Evolutionary conservation across 257 asterid species (phyloP), one percentile per base, ranked within the genome.

Genomic region (Henckelia pumila): DNA sequence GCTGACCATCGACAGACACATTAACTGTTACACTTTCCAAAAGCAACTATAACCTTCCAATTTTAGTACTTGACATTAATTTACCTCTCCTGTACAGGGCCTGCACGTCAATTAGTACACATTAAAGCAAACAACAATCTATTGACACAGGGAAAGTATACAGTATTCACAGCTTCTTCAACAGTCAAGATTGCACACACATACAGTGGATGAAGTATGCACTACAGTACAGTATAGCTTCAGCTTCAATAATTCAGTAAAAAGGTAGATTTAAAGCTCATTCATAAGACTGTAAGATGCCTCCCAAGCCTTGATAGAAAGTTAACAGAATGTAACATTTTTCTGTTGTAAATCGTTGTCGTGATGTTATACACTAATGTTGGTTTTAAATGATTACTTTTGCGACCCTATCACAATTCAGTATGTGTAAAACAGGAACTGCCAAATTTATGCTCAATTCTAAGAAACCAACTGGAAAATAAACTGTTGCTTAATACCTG

Each of bases 21-120:
- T 21, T 53, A 25, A 40, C 21, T 23, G 63, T 9, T 21, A 49
- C 19, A 47, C 26, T 56, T 60, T 20, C 69, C 40, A 22, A 13
- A 19, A 14, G 70, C 47, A 66, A 47, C 26, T 32, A 56, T 64
- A 62, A 44, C 64, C 69, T 47, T 33, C 23, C 59, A 56, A 23
- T 50, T 11, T 58, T 49, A 5, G 55, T 16, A 20, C 22, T 24
- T 35, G 16, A 35, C 40, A 35, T 35, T 40, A 11, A 14, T 40
- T 16, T 17, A n/a, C 55, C 55, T 47, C 21, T 47, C 16, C 55
- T 17, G 21, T 1, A 19, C 2, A 47, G 21, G 55, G 19, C 55
- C 22, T 32, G 52, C 66, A 10, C 33, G 23, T 61, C 9, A 4
- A 20, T 9, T 59, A 49, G 20, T 16, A 47, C 19, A 13, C 55